Conservation (phyloP, 257 asterid species). For the Primulina tabacum region DNA sequence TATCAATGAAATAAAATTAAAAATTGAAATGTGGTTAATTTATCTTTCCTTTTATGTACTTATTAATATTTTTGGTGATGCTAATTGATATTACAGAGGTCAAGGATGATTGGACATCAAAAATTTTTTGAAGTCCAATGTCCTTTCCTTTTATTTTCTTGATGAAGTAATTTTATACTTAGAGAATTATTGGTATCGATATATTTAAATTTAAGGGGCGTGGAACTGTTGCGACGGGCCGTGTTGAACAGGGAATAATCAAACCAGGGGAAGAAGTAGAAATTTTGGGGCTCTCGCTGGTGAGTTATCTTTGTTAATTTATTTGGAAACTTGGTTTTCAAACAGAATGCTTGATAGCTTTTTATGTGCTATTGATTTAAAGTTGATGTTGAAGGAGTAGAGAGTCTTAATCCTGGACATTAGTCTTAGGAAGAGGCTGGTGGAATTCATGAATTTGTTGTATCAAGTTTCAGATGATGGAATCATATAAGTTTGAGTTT, state of each 20-base stretch:
- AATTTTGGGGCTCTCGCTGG: slow-evolving; percentile 84
- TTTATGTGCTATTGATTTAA: not conserved
- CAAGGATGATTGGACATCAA: no score
- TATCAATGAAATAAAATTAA: not conserved
- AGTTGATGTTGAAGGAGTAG: not conserved
- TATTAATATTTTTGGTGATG: not conserved
- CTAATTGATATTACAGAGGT: not conserved
- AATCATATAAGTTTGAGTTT: not conserved
- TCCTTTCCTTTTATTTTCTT: not conserved
- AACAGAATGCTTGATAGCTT: not conserved
- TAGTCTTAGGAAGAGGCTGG: slow-evolving; percentile 3
- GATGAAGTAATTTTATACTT: slow-evolving; percentile 2
- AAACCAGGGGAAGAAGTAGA: slow-evolving; percentile 96
- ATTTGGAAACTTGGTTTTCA: not conserved
- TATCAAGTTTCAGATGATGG: slow-evolving; percentile 10
- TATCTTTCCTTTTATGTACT: not conserved
- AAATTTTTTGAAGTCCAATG: not conserved
- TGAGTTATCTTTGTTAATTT: slow-evolving; percentile 19
- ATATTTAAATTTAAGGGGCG: slow-evolving; percentile 65
- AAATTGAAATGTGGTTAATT: not conserved
- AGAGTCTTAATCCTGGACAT: not conserved
- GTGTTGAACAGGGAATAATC: slow-evolving; percentile 87
- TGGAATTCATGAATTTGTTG: not conserved
- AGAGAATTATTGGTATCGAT: slow-evolving; percentile 15
- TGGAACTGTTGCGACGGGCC: slow-evolving; percentile 99